These are phyloP conservation scores for Puya raimondii DNA, from an alignment of 176 grass and related monocot genomes.

Conservation along the genomic window DNA sequence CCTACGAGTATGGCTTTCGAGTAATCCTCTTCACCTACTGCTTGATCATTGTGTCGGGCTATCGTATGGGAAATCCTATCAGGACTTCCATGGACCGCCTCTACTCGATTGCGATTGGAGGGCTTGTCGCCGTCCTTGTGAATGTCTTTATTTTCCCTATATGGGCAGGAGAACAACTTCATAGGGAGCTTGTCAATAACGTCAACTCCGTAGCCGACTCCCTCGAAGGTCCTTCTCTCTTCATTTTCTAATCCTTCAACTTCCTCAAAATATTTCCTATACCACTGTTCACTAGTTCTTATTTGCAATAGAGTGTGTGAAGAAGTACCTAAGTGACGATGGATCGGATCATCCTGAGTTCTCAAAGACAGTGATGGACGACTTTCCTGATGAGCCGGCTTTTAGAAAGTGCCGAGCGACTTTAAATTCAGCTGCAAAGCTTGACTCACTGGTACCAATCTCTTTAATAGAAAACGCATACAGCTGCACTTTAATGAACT, in stretches of 20 bases:
- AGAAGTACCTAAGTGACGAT: constrained; percentile 67
- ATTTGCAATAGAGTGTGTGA: constrained; percentile 53
- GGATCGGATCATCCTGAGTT: constrained; percentile 62
- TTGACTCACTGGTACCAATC: constrained; percentile 56
- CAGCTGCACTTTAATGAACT: too few relatives aligned
- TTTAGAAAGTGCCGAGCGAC: constrained; percentile 50
- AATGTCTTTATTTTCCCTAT: constrained; percentile 62
- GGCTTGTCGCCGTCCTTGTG: constrained; percentile 55
- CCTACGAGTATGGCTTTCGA: constrained; percentile 71
- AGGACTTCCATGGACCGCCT: constrained; percentile 62
- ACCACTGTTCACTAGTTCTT: constrained; percentile 14
- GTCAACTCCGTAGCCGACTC: constrained; percentile 67
- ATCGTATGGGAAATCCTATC: constrained; percentile 69
- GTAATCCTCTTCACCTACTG: constrained; percentile 86
- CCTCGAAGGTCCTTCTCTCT: constrained; percentile 48
- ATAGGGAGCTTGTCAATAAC: constrained; percentile 63
- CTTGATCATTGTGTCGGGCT: constrained; percentile 72
- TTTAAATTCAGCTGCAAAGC: constrained; percentile 60
- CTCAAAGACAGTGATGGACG: constrained; percentile 51
- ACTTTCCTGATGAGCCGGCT: constrained; percentile 63
- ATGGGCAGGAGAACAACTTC: constrained; percentile 77
- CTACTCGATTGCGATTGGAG: constrained; percentile 79
- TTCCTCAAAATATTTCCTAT: not conserved
- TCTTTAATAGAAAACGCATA: too few relatives aligned
- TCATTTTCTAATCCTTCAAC: constrained; percentile 2